Conservation (phyloP, 2,329 filamentous ascomycete species). For the Blumeria graminis region DNA sequence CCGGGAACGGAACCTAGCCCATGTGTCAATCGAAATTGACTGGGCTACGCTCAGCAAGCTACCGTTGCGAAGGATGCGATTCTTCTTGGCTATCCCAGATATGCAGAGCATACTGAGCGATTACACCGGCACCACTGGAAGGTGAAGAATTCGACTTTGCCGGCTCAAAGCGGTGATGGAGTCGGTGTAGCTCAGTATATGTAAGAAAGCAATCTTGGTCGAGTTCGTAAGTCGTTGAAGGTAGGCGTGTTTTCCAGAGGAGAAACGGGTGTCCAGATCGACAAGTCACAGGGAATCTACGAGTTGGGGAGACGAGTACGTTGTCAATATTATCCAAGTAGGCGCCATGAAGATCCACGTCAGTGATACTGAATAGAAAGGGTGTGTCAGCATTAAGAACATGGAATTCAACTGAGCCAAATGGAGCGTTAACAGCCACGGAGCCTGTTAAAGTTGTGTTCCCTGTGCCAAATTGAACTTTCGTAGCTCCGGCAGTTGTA, state of each 20-base stretch:
- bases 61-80: too few species aligned
- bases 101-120: too few species aligned
- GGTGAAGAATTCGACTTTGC: too few species aligned
- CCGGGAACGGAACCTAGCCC: too few species aligned
- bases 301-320: too few species aligned
- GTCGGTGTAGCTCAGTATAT: background rate
- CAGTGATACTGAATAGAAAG: background rate
- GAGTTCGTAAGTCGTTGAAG: background rate
- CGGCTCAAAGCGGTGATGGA: background rate
- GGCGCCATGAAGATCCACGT: background rate
- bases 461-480: background rate
- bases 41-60: too few species aligned
- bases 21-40: too few species aligned
- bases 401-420: background rate
- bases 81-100: too few species aligned
- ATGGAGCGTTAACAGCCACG: background rate
- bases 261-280: slow-evolving; percentile 1
- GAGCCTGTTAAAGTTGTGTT: background rate
- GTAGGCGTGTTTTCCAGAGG: background rate
- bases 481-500: background rate
- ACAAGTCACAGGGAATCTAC: too few species aligned
- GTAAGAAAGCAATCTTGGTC: background rate
- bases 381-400: background rate
- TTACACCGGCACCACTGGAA: too few species aligned
- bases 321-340: background rate